A percentile compares a stretch with the other conserved stretches of the same genome.
phyloP scores from a whole-genome alignment of 2,329 filamentous ascomycete genomes.

The Tolypocladium ovalisporum region DNA sequence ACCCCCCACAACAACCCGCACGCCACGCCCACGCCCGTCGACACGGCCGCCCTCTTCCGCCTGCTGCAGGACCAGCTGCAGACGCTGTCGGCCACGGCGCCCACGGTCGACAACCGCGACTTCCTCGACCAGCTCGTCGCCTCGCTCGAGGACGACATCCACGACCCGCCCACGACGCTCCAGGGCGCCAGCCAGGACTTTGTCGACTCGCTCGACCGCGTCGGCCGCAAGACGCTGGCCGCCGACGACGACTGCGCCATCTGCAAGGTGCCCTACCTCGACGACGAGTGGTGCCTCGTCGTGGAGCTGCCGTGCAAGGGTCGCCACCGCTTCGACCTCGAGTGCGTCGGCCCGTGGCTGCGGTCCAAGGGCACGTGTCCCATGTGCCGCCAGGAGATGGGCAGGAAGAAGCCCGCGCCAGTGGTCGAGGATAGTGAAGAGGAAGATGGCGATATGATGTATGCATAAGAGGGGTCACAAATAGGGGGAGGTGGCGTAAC shows the following conservation, averaged over 20 bases:
- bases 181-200: constrained; percentile 48
- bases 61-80: constrained; percentile 49
- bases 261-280: constrained; percentile 49
- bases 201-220: constrained; percentile 48
- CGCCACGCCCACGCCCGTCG: constrained; percentile 48
- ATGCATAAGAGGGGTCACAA: constrained; percentile 14
- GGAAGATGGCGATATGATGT: constrained; percentile 39
- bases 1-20: constrained; percentile 39
- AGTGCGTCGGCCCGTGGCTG: constrained; percentile 57
- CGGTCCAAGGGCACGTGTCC: constrained; percentile 54
- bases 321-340: constrained; percentile 51
- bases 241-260: constrained; percentile 48
- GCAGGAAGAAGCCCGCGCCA: constrained; percentile 39
- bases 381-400: constrained; percentile 50
- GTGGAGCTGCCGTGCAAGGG: constrained; percentile 53
- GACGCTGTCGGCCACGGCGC: constrained; percentile 37
- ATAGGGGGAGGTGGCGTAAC: background rate
- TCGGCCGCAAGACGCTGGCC: constrained; percentile 37
- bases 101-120: constrained; percentile 32
- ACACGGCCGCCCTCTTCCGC: constrained; percentile 44
- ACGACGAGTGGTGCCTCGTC: constrained; percentile 51
- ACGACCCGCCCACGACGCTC: constrained; percentile 38
- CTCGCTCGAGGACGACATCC: constrained; percentile 38
- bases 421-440: constrained; percentile 36
- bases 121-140: constrained; percentile 40